Evolutionary conservation across 1,139 yeast species (phyloP).

Genomic region (Blastobotrys elegans): DNA sequence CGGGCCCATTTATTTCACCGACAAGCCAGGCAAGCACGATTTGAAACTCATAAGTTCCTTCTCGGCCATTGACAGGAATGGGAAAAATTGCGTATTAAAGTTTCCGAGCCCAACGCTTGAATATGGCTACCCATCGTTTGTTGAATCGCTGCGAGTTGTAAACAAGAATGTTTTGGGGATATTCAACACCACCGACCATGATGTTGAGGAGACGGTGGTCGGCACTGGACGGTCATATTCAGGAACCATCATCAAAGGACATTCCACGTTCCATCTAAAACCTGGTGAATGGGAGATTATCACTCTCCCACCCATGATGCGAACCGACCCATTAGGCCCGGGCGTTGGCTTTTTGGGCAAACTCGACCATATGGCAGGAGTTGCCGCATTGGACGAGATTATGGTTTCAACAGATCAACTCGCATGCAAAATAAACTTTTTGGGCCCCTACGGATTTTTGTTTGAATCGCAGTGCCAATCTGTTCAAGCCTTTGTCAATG

Average conservation of each 20-base stretch:
- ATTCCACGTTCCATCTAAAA: not conserved
- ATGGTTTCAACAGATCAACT: not conserved
- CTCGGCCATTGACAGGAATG: constrained; percentile 19
- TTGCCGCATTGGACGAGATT: constrained; percentile 1
- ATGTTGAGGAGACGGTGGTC: not conserved
- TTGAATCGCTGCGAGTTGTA: constrained; percentile 16
- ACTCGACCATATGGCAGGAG: constrained; percentile 9
- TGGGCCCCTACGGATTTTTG: not conserved
- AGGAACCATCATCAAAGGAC: not conserved
- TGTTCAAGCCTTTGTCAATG: not conserved
- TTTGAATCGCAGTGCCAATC: not conserved
- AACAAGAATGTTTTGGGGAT: constrained; percentile 19
- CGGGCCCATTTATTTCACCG: constrained; percentile 33
- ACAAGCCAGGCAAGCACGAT: constrained; percentile 24
- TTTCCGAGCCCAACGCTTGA: constrained; percentile 21
- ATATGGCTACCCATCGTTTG: constrained; percentile 23
- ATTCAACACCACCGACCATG: constrained; percentile 22
- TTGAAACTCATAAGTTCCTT: constrained; percentile 22
- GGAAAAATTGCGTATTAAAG: constrained; percentile 20
- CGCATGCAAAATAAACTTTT: not conserved
- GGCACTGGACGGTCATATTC: constrained; percentile 1
- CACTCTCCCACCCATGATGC: not conserved
- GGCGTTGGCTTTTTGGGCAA: constrained; percentile 2
- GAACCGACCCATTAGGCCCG: not conserved
- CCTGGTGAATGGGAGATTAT: constrained; percentile 11